Evolutionary conservation across 306 rosid species (phyloP).

Genomic region (Vigna mungo): DNA sequence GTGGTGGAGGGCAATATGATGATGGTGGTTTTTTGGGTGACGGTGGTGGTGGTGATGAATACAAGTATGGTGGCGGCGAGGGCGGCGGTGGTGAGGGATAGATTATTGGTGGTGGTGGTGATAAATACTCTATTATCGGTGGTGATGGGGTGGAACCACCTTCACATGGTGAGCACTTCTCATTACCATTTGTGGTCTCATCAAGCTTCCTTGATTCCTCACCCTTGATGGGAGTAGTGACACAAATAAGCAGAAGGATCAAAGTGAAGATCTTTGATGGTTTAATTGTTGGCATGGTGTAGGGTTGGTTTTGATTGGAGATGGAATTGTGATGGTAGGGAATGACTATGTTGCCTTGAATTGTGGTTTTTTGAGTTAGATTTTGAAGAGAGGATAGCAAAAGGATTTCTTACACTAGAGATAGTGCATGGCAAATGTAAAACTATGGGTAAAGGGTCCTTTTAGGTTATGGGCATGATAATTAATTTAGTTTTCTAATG

Average conservation of each 20-base stretch:
- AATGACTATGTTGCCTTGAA: too few species aligned
- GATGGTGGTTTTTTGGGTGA: slow-evolving; percentile 54
- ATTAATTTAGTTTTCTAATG: background rate
- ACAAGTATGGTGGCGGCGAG: slow-evolving; percentile 3
- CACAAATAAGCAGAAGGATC: slow-evolving; percentile 42
- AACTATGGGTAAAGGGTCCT: slow-evolving; percentile 37
- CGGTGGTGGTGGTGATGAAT: slow-evolving; percentile 49
- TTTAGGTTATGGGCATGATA: slow-evolving; percentile 2
- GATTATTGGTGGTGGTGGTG: slow-evolving; percentile 40
- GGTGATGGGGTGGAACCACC: slow-evolving; percentile 40
- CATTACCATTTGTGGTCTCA: slow-evolving; percentile 40
- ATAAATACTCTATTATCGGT: slow-evolving; percentile 18
- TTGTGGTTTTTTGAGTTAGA: background rate
- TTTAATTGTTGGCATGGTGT: slow-evolving; percentile 5
- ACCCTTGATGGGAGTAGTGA: slow-evolving; percentile 36
- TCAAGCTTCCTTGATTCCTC: slow-evolving; percentile 57
- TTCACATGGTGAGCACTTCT: slow-evolving; percentile 45
- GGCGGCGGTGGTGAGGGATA: slow-evolving; percentile 46
- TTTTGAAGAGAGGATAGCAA: background rate
- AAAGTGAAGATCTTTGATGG: slow-evolving; percentile 35
- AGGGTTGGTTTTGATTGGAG: background rate
- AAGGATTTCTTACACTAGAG: slow-evolving; percentile 43
- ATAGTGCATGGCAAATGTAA: slow-evolving; percentile 54
- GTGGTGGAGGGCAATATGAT: slow-evolving; percentile 49
- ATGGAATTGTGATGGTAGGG: background rate